Evolutionary conservation across 1,284 basidiomycete genomes (phyloP).

Genomic region (Rhodotorula glutinis): DNA sequence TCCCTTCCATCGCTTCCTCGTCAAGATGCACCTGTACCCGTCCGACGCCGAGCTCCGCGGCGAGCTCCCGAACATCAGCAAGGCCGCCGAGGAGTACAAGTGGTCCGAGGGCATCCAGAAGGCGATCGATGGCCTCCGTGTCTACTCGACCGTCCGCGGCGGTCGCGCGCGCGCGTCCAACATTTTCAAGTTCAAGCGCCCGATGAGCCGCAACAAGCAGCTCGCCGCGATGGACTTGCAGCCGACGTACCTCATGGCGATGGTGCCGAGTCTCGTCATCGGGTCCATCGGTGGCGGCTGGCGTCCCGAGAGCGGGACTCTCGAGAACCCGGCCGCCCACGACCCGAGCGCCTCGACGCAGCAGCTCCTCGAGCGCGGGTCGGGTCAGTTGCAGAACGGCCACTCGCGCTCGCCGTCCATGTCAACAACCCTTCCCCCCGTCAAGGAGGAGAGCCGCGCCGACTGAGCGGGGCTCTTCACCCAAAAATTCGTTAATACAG

Average conservation of each 20-base stretch:
- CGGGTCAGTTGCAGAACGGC: constrained; percentile 8
- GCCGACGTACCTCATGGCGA: constrained; percentile 71
- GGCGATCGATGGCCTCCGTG: constrained; percentile 78
- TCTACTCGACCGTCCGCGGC: constrained; percentile 76
- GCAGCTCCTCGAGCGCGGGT: constrained; percentile 35
- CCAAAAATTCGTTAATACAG: too few relatives aligned
- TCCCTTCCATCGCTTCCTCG: constrained; percentile 72
- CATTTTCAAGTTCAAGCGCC: constrained; percentile 45
- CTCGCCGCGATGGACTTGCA: constrained; percentile 46
- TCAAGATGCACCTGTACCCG: constrained; percentile 63
- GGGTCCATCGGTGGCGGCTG: constrained; percentile 80
- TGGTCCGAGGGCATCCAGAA: constrained; percentile 61
- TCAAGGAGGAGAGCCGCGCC: constrained; percentile 10
- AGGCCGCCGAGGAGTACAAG: constrained; percentile 44
- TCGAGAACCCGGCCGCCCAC: constrained; percentile 68
- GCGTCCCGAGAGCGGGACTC: constrained; percentile 59
- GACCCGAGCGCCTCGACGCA: constrained; percentile 68
- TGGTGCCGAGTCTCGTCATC: constrained; percentile 82
- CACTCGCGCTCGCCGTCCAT: constrained; percentile 22
- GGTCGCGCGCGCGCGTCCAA: constrained; percentile 57
- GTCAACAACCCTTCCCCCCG: constrained; percentile 7
- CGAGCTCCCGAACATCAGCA: constrained; percentile 67
- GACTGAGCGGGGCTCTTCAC: neutral
- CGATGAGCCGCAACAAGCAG: constrained; percentile 43
- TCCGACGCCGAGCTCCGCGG: constrained; percentile 51